Evolutionary conservation across 2,329 filamentous ascomycete species (phyloP).

Genomic region (Tolypocladium inflatum): DNA sequence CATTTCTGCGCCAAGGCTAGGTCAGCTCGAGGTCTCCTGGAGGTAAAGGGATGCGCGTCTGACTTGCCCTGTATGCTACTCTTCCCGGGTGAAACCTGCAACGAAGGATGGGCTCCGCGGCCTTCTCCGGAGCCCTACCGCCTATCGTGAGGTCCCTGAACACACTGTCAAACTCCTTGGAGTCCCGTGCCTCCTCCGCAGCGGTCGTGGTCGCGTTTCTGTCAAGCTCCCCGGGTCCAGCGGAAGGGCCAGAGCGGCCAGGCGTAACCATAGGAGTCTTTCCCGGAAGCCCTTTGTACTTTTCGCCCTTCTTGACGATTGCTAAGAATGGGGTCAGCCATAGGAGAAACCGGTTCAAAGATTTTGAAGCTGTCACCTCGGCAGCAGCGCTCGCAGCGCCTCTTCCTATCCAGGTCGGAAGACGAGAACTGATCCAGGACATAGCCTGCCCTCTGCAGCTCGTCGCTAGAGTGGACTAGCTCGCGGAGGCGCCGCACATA

Average conservation of each 20-base stretch:
- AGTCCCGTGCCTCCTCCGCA: not conserved
- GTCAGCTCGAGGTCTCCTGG: not conserved
- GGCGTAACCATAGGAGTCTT: not conserved
- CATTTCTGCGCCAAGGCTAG: conserved; percentile 10
- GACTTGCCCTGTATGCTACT: conserved; percentile 15
- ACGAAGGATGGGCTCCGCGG: conserved; percentile 4
- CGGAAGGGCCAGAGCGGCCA: not conserved
- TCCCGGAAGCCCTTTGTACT: not conserved
- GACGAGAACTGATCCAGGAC: conserved; percentile 13
- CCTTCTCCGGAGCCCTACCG: not conserved
- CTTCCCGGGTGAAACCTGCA: conserved; percentile 20
- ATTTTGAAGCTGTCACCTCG: conserved; percentile 9
- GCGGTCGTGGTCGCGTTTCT: not conserved
- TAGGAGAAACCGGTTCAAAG: not conserved
- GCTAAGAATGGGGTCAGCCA: not conserved
- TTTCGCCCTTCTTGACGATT: not conserved
- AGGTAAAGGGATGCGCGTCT: not conserved
- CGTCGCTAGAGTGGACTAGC: conserved; percentile 8
- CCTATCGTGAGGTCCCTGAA: not conserved
- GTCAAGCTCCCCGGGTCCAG: not conserved
- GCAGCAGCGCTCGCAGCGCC: conserved; percentile 17
- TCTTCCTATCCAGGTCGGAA: conserved; percentile 19
- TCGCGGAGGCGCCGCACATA: conserved; percentile 10
- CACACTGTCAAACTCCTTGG: not conserved
- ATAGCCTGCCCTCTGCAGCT: conserved; percentile 16